These are phyloP conservation scores for Plantago lanceolata DNA, from an alignment of 305 asterid genomes.

Conservation along the genomic window DNA sequence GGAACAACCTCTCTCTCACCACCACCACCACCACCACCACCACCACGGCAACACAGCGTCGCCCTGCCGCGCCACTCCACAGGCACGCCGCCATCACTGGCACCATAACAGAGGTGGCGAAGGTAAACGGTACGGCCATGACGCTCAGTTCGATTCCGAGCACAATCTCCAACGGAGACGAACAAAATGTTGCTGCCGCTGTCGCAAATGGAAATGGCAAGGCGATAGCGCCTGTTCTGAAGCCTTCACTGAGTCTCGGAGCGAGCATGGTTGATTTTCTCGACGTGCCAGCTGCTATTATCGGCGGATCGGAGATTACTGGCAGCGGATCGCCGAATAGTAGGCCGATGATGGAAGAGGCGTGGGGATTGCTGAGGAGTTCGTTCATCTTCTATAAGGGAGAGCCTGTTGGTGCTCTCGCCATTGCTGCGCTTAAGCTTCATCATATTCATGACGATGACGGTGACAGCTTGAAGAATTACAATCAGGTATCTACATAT, in stretches of 20 bases:
- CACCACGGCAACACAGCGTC: no score
- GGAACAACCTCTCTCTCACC: no score
- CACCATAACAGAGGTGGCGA: no score
- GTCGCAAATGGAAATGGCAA: slow-evolving; percentile 16
- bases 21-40: no score
- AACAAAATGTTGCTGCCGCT: no score
- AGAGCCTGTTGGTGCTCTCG: slow-evolving; percentile 40
- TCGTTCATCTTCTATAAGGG: slow-evolving; percentile 35
- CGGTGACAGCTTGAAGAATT: slow-evolving; percentile 38
- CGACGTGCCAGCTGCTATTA: slow-evolving; percentile 25
- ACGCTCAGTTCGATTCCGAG: no score
- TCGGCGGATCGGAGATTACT: slow-evolving; percentile 26
- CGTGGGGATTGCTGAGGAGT: slow-evolving; percentile 38
- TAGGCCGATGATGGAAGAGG: slow-evolving; percentile 43
- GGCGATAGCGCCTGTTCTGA: slow-evolving; percentile 24
- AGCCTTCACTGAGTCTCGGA: slow-evolving; percentile 39
- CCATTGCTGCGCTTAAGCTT: slow-evolving; percentile 28
- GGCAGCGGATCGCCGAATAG: not conserved
- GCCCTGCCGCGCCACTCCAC: no score
- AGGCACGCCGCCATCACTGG: no score
- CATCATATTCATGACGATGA: not conserved
- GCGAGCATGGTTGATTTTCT: slow-evolving; percentile 25
- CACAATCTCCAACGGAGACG: no score
- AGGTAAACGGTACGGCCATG: no score
- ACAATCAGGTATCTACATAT: slow-evolving; percentile 37